Conservation (phyloP, 345 rosid species). For the Turritis glabra region DNA sequence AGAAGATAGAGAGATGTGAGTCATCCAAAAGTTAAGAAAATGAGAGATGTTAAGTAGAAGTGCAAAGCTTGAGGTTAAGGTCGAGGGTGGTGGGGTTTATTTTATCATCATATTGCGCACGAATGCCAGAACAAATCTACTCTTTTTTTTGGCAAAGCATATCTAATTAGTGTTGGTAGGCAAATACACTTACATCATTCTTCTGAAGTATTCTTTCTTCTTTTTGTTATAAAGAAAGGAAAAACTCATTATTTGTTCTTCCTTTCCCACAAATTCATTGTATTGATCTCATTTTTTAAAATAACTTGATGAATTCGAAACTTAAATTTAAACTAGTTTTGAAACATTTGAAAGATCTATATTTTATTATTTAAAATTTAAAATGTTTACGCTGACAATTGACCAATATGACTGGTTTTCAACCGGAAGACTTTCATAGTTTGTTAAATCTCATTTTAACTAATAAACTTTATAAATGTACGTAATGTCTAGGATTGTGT, state of each 20-base stretch:
- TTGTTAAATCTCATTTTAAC: background rate
- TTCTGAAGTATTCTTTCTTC: background rate
- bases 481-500: background rate
- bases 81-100: constrained; percentile 17
- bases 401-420: background rate
- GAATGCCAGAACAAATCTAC: constrained; percentile 5
- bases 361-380: background rate
- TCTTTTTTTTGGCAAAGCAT: background rate
- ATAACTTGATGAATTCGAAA: background rate
- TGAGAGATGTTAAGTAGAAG: constrained; percentile 19
- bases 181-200: constrained; percentile 33
- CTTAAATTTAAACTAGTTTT: background rate
- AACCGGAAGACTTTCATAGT: background rate
- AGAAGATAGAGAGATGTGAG: constrained; percentile 24
- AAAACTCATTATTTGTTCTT: background rate
- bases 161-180: constrained; percentile 41
- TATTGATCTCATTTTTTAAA: background rate
- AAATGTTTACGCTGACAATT: background rate
- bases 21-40: constrained; percentile 24
- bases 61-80: constrained; percentile 12
- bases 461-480: background rate
- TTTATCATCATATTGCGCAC: constrained; percentile 32
- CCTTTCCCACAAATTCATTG: background rate
- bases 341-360: background rate
- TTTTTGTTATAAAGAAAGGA: background rate